Evolutionary conservation across 192 early-diverging fungal genomes (phyloP).

Genomic region (Powellomyces hirtus): DNA sequence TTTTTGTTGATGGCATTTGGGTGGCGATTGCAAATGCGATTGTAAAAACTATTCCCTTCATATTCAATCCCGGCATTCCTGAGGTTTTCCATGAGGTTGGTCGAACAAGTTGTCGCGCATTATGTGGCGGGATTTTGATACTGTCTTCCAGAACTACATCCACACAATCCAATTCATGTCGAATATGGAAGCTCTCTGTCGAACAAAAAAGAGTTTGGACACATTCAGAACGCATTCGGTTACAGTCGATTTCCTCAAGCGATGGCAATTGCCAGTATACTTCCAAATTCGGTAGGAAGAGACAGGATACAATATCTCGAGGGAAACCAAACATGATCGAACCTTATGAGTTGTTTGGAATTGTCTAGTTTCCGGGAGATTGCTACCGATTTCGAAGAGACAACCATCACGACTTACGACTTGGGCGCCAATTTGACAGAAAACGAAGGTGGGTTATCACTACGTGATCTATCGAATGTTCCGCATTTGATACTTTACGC

Average conservation of each 20-base stretch:
- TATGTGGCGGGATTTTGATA: neutral
- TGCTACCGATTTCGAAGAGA: slow-evolving; percentile 31
- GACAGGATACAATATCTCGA: neutral
- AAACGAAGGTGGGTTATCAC: slow-evolving; percentile 4
- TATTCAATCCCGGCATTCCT: slow-evolving; percentile 65
- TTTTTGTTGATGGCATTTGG: slow-evolving; percentile 66
- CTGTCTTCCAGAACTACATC: slow-evolving; percentile 27
- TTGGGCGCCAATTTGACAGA: neutral
- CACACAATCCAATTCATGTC: slow-evolving; percentile 25
- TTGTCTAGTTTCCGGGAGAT: slow-evolving; percentile 37
- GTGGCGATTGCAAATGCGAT: slow-evolving; percentile 47
- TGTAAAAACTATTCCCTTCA: slow-evolving; percentile 43
- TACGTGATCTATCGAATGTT: too few species aligned
- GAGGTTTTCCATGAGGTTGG: slow-evolving; percentile 67
- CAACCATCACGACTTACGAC: neutral
- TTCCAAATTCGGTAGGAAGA: slow-evolving; percentile 41
- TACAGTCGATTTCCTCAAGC: slow-evolving; percentile 40
- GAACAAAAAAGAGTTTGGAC: slow-evolving; percentile 2
- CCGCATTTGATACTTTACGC: too few species aligned
- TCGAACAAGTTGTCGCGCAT: neutral
- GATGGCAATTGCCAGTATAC: slow-evolving; percentile 48
- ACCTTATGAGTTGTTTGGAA: neutral
- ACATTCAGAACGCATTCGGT: slow-evolving; percentile 25
- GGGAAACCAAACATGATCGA: neutral
- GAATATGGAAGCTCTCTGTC: slow-evolving; percentile 20